These are phyloP conservation scores for Fusarium sacchari DNA, from an alignment of 2,329 filamentous ascomycete genomes.

Conservation along the genomic window DNA sequence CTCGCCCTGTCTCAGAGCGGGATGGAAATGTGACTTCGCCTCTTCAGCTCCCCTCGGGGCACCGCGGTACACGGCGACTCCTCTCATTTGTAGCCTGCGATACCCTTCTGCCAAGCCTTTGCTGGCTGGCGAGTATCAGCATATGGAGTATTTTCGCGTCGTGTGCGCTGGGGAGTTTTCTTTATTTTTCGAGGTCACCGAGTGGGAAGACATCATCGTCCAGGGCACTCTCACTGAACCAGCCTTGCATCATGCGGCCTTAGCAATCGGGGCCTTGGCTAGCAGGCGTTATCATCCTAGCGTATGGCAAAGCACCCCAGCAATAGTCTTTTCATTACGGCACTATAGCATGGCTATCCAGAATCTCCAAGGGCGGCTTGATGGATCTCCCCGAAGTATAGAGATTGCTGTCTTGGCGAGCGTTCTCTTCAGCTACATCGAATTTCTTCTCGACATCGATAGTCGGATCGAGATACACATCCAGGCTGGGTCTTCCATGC, in stretches of 20 bases:
- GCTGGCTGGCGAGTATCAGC: not conserved
- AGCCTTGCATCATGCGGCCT: not conserved
- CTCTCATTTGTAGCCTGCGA: not conserved
- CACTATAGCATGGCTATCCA: not conserved
- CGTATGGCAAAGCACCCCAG: not conserved
- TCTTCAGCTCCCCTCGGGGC: not conserved
- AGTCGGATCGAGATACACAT: not conserved
- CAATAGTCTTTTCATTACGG: not conserved
- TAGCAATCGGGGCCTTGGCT: not conserved
- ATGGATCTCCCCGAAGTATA: too few species aligned
- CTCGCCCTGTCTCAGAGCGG: not conserved
- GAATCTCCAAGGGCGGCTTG: not conserved
- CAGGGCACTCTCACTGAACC: not conserved
- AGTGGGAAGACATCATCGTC: not conserved
- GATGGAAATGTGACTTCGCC: not conserved
- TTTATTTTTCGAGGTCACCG: not conserved
- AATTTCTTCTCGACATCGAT: not conserved
- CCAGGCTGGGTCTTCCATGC: accelerated
- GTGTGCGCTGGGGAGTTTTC: not conserved
- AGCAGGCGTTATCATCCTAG: not conserved
- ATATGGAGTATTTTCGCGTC: not conserved
- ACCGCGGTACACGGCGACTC: not conserved
- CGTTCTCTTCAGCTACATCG: not conserved
- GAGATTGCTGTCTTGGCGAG: not conserved
- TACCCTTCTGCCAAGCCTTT: not conserved